phyloP scores from a whole-genome alignment of 345 rosid species.

The Brassica cretica region DNA sequence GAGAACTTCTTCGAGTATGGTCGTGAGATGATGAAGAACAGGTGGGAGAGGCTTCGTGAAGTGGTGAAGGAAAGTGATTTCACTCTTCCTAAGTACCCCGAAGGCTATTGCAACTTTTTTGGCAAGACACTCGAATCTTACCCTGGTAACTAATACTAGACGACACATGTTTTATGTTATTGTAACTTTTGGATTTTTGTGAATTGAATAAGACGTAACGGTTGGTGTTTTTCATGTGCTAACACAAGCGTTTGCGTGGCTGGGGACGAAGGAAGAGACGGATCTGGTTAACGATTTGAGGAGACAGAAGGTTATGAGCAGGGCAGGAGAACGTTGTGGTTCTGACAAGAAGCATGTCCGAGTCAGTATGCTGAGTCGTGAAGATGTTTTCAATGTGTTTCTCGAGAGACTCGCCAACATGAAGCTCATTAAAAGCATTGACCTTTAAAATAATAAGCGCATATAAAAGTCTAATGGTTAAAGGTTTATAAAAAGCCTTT shows the following conservation, averaged over 20 bases:
- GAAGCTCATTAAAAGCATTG: constrained; percentile 35
- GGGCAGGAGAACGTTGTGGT: constrained; percentile 73
- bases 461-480: background rate
- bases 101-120: constrained; percentile 60
- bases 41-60: constrained; percentile 67
- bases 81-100: constrained; percentile 55
- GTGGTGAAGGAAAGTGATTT: constrained; percentile 50
- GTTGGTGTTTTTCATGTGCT: background rate
- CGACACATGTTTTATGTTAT: background rate
- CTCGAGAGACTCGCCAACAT: constrained; percentile 65
- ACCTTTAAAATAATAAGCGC: constrained; percentile 5
- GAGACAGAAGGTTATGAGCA: constrained; percentile 50
- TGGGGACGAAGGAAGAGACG: constrained; percentile 56
- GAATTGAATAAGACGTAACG: constrained; percentile 30
- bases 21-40: constrained; percentile 49
- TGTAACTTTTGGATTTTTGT: constrained; percentile 19
- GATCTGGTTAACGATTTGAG: constrained; percentile 50
- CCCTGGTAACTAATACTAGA: constrained; percentile 61
- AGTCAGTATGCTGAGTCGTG: constrained; percentile 71
- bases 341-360: constrained; percentile 49
- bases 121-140: constrained; percentile 42
- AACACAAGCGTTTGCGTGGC: constrained; percentile 82
- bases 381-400: constrained; percentile 55
- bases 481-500: background rate
- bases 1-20: constrained; percentile 62